A percentile compares a stretch with the other conserved stretches of the same genome.
Conservation (phyloP, 208 protist genomes). For the Porcisia hertigi region DNA sequence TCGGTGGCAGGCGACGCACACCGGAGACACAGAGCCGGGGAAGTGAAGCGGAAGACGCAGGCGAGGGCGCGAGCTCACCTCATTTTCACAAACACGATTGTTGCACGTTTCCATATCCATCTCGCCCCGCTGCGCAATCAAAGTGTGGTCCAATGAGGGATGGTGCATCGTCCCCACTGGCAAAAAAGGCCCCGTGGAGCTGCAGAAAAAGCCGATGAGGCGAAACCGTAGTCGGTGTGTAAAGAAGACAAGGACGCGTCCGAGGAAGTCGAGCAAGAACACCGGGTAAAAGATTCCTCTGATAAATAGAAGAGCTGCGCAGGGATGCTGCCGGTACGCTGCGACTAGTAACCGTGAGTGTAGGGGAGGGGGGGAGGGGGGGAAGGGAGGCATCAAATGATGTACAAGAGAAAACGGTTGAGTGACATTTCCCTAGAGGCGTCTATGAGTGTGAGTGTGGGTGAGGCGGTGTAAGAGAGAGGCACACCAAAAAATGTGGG, state of each 20-base stretch:
- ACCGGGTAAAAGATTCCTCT: no score
- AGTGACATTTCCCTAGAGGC: neutral
- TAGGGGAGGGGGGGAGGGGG: neutral
- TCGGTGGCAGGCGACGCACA: constrained; percentile 66
- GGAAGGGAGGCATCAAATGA: neutral
- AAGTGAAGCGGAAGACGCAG: constrained; percentile 33
- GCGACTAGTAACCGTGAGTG: neutral
- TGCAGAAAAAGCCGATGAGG: neutral
- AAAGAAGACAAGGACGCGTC: no score
- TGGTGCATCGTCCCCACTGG: neutral
- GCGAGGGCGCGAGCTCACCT: constrained; percentile 21
- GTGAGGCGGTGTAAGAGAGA: neutral
- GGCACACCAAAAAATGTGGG: no score
- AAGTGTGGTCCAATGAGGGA: neutral
- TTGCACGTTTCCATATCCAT: constrained; percentile 34
- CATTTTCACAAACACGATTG: constrained; percentile 14
- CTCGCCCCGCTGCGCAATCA: constrained; percentile 25
- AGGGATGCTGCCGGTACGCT: no score
- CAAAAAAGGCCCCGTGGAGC: neutral
- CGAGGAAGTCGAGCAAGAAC: no score
- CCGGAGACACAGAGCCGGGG: constrained; percentile 31
- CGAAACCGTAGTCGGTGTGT: no score
- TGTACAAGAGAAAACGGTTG: neutral
- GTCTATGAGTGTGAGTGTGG: neutral
- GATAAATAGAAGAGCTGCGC: neutral